Percentiles rank a stretch among this genome's conserved stretches.
These are phyloP conservation scores for Babesia bigemina DNA, from an alignment of 169 alveolate species.

Conservation along the genomic window DNA sequence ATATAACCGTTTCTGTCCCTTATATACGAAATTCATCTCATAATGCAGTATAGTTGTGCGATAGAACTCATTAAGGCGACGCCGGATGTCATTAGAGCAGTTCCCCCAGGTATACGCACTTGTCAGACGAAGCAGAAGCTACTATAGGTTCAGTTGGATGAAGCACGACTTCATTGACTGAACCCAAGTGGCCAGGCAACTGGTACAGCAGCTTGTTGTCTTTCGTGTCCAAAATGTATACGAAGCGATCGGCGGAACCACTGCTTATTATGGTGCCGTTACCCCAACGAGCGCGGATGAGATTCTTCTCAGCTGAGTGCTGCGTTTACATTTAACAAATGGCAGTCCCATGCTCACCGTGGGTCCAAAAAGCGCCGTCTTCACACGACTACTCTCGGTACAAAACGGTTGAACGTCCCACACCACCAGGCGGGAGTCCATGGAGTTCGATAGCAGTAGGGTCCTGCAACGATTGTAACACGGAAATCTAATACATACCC, in stretches of 20 bases:
- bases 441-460: slow-evolving; percentile 72
- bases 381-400: slow-evolving; percentile 34
- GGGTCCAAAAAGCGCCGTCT: slow-evolving; percentile 68
- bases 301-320: slow-evolving; percentile 81
- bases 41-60: too few relatives aligned
- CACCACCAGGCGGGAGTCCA: slow-evolving; percentile 78
- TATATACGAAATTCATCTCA: too few relatives aligned
- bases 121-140: slow-evolving; percentile 82
- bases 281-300: slow-evolving; percentile 78
- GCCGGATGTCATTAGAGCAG: slow-evolving; percentile 16
- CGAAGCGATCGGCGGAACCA: slow-evolving; percentile 81
- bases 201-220: slow-evolving; percentile 72
- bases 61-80: not conserved
- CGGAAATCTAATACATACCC: slow-evolving; percentile 40
- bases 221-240: slow-evolving; percentile 74
- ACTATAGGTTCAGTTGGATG: slow-evolving; percentile 82
- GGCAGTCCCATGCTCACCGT: slow-evolving; percentile 36
- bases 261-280: slow-evolving; percentile 68
- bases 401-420: slow-evolving; percentile 84
- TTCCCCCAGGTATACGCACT: slow-evolving; percentile 80
- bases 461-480: slow-evolving; percentile 28
- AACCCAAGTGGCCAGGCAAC: slow-evolving; percentile 83
- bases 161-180: slow-evolving; percentile 82
- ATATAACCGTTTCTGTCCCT: too few relatives aligned
- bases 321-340: not conserved